Evolutionary conservation across 225 moss, liverwort and hornwort species (phyloP), one percentile per base, ranked within the genome.

Genomic region (Marchantia polymorpha): DNA sequence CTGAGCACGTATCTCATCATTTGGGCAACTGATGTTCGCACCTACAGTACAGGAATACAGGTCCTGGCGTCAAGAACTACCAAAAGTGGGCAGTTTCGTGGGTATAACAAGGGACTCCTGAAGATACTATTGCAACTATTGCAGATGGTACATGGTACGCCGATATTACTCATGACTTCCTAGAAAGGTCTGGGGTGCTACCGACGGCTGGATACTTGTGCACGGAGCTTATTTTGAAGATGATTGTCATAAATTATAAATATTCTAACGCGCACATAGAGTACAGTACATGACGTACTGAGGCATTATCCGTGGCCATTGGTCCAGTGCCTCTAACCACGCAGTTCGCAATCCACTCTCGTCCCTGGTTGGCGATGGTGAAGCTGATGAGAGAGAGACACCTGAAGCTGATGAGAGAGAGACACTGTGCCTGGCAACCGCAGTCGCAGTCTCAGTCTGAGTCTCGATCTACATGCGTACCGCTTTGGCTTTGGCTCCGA

Each of bases 1-100:
- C 61, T 9, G 61, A 61, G 61, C 61, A 61, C 61, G 61, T 61
- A 61, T 61, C 61, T 61, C 61, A 61, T 61, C 61, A 61, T 61
- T 61, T 61, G 61, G 61, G n/a, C 16, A 61, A 61, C 60, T 60
- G 60, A 60, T 16, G 15, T 22, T 60, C 19, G 3, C 7, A 60
- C 17, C 60, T 60, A 60, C 60, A 16, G 60, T 60, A 60, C 19
- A 60, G 19, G 19, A 17, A 16, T 20, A 60, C 16, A 10, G 22
- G 60, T 16, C 12, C 60, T 16, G 60, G 19, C 61, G 23, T 23
- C 7, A 4, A 61, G 61, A 61, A 22, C 61, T 61, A 23, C 61
- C 23, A 61, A 61, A 61, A 61, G 61, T 61, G 10, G 61, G 61
- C 61, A 61, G 23, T 61, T 61, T 61, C 61, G 61, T 61, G 61